Conservation (phyloP, 2,329 filamentous ascomycete genomes). For the Aspergillus costaricaensis region DNA sequence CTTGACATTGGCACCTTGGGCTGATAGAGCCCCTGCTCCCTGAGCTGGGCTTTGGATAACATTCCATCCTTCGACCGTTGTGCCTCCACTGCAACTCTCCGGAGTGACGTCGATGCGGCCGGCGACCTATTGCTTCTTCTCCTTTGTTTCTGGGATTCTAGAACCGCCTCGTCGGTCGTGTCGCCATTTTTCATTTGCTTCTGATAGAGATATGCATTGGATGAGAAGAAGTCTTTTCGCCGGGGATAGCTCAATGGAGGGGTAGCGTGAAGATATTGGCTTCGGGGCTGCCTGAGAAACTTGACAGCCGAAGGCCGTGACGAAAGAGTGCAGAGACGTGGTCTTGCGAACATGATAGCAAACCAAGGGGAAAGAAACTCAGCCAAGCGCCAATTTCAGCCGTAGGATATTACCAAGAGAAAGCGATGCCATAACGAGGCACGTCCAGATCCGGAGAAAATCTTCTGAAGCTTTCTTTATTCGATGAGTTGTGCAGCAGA, state of each 20-base stretch:
- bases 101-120: conserved; percentile 70
- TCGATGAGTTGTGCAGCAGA: background rate
- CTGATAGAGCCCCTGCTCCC: conserved; percentile 38
- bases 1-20: conserved; percentile 34
- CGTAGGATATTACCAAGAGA: background rate
- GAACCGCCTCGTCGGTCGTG: conserved; percentile 14
- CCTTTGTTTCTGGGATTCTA: conserved; percentile 41
- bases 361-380: conserved; percentile 8
- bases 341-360: conserved; percentile 37
- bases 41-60: conserved; percentile 48
- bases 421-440: background rate
- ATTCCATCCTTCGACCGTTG: conserved; percentile 62
- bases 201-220: conserved; percentile 58
- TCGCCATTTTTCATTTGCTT: conserved; percentile 29
- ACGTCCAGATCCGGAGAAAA: background rate
- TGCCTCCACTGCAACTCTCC: conserved; percentile 83
- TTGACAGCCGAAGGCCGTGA: conserved; percentile 30
- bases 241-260: conserved; percentile 45
- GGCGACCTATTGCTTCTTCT: conserved; percentile 54
- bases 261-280: conserved; percentile 37
- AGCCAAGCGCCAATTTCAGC: conserved; percentile 11
- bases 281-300: conserved; percentile 32
- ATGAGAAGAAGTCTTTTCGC: conserved; percentile 67
- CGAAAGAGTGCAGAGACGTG: conserved; percentile 35
- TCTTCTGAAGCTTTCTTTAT: too few relatives aligned